A percentile compares a stretch with the other conserved stretches of the same genome.
Conservation (phyloP, 495 filamentous ascomycete species). For the Glutinoglossum americanum region DNA sequence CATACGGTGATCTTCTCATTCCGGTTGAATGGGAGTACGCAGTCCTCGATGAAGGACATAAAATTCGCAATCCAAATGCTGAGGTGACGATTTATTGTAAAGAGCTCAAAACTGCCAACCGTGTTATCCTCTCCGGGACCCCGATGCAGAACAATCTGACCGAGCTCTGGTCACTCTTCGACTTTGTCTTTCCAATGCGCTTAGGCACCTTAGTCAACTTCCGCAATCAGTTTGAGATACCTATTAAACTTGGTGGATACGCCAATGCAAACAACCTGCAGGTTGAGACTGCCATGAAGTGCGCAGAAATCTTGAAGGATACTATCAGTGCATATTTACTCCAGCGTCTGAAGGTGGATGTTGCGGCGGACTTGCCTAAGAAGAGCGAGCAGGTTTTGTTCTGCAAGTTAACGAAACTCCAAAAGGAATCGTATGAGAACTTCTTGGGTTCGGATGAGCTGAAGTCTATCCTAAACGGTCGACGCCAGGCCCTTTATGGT, state of each 20-base stretch:
- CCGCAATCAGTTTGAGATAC: conserved; percentile 72
- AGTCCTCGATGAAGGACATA: conserved; percentile 91
- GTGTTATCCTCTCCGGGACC: conserved; percentile 84
- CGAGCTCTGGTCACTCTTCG: conserved; percentile 94
- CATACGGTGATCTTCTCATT: conserved; percentile 57
- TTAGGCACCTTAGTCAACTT: conserved; percentile 81
- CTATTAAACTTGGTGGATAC: conserved; percentile 78
- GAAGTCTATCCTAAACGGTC: conserved; percentile 48
- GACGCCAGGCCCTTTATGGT: conserved; percentile 60
- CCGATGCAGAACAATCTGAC: conserved; percentile 94
- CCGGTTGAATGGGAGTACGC: conserved; percentile 78
- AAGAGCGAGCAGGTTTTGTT: conserved; percentile 93
- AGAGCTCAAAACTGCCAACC: conserved; percentile 65
- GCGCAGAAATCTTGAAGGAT: conserved; percentile 76
- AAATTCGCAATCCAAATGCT: conserved; percentile 88
- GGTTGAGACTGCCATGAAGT: conserved; percentile 75
- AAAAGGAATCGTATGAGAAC: conserved; percentile 50
- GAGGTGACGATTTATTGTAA: conserved; percentile 85
- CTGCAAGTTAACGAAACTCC: conserved; percentile 64
- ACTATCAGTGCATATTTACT: conserved; percentile 80
- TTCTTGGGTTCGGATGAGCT: conserved; percentile 76
- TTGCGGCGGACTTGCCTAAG: conserved; percentile 76
- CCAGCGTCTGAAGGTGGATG: conserved; percentile 85
- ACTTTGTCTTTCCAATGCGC: conserved; percentile 91
- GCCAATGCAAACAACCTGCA: conserved; percentile 83